A percentile compares a stretch with the other conserved stretches of the same genome.
These are phyloP conservation scores for Neoscytalidium dimidiatum DNA, from an alignment of 2,329 filamentous ascomycete species.

Conservation along the genomic window DNA sequence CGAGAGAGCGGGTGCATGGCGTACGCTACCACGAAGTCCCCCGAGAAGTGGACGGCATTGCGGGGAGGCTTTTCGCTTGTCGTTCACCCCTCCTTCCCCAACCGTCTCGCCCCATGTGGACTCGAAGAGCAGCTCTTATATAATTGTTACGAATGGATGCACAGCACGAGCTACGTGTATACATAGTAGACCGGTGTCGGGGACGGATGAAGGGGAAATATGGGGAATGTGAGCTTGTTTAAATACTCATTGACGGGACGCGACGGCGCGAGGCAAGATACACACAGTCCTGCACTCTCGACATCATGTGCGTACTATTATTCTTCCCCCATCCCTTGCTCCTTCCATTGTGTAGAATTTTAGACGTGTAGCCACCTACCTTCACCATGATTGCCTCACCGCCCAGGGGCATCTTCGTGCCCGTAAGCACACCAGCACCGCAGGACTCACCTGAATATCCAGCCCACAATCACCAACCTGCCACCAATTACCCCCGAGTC, in stretches of 20 bases:
- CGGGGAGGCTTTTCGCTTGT: too few relatives aligned
- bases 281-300: not conserved
- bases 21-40: not conserved
- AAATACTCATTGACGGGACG: not conserved
- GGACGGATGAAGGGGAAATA: not conserved
- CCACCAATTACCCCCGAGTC: conserved; percentile 37
- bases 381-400: conserved; percentile 11
- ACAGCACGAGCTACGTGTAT: too few relatives aligned
- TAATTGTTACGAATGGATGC: too few relatives aligned
- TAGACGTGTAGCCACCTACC: not conserved
- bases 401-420: conserved; percentile 21
- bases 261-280: not conserved
- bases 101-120: too few relatives aligned
- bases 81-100: too few relatives aligned
- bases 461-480: not conserved
- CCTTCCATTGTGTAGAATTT: not conserved
- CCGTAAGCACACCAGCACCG: not conserved
- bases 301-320: not conserved
- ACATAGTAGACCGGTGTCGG: not conserved
- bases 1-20: not conserved
- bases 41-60: too few relatives aligned
- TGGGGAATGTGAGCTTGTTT: too few relatives aligned
- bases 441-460: not conserved
- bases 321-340: too few relatives aligned
- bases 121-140: too few relatives aligned